These are phyloP conservation scores for Vitis rupestris DNA, from an alignment of 164 flowering plant species.

Conservation along the genomic window DNA sequence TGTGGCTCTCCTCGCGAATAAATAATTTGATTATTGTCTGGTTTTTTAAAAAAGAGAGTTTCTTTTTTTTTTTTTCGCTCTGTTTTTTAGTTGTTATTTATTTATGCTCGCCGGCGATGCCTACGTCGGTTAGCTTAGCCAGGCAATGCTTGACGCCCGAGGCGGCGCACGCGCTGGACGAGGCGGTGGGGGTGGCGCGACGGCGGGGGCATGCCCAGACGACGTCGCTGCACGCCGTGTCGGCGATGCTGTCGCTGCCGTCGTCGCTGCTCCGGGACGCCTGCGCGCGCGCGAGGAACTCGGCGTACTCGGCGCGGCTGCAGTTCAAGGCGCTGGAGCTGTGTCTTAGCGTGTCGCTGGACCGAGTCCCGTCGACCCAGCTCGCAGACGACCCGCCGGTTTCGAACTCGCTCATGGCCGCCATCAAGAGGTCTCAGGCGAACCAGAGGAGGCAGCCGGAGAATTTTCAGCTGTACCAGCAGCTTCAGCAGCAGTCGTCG, in stretches of 20 bases:
- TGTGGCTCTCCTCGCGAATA: not conserved
- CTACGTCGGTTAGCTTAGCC: slow-evolving; percentile 62
- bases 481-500: slow-evolving; percentile 31
- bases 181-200: slow-evolving; percentile 61
- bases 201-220: slow-evolving; percentile 61
- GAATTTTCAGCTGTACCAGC: slow-evolving; percentile 45
- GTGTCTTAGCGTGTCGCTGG: slow-evolving; percentile 54
- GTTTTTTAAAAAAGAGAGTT: no score
- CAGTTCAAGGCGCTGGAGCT: slow-evolving; percentile 69
- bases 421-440: slow-evolving; percentile 67
- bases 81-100: not conserved
- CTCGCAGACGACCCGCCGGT: slow-evolving; percentile 52
- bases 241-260: slow-evolving; percentile 54
- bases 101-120: slow-evolving; percentile 44
- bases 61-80: not conserved
- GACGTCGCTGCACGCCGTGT: slow-evolving; percentile 66
- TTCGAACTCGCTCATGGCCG: slow-evolving; percentile 78
- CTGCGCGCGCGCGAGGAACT: slow-evolving; percentile 46
- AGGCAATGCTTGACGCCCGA: slow-evolving; percentile 66
- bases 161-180: slow-evolving; percentile 56
- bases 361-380: slow-evolving; percentile 43
- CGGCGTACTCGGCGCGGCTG: slow-evolving; percentile 46
- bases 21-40: not conserved
- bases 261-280: slow-evolving; percentile 58
- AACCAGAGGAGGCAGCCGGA: slow-evolving; percentile 73